phyloP scores from a whole-genome alignment of 371 early-diverging fungal species.

The Actinomortierella ambigua region DNA sequence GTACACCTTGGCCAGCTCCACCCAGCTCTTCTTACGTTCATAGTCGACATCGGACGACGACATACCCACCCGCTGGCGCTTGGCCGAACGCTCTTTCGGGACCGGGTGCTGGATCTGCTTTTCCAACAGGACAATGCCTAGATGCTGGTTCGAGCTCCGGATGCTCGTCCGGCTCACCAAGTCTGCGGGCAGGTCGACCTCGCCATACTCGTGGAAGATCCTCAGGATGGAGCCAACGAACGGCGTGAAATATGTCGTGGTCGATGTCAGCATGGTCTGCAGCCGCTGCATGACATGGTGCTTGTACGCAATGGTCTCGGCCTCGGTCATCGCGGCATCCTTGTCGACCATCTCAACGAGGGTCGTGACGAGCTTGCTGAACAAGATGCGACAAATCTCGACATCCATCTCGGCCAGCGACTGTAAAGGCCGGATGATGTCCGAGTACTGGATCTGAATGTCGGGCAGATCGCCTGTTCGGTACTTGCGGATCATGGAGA shows the following conservation, averaged over 20 bases:
- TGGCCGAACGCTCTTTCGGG: slow-evolving; percentile 30
- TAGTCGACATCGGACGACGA: slow-evolving; percentile 11
- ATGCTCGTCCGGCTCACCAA: slow-evolving; percentile 48
- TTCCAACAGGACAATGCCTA: slow-evolving; percentile 61
- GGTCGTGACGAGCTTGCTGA: slow-evolving; percentile 53
- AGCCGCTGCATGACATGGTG: slow-evolving; percentile 43
- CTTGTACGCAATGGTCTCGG: slow-evolving; percentile 38
- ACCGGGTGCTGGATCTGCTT: slow-evolving; percentile 44
- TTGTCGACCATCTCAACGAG: slow-evolving; percentile 47
- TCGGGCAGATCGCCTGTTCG: slow-evolving; percentile 80
- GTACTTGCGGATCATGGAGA: slow-evolving; percentile 67
- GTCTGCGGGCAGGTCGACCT: slow-evolving; percentile 32
- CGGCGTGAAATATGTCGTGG: slow-evolving; percentile 51
- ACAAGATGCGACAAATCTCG: slow-evolving; percentile 65
- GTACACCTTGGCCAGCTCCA: slow-evolving; percentile 64
- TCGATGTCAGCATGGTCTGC: slow-evolving; percentile 33
- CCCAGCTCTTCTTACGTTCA: slow-evolving; percentile 51
- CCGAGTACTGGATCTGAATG: slow-evolving; percentile 68
- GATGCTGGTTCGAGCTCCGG: slow-evolving; percentile 61
- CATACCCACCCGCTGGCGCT: slow-evolving; percentile 24
- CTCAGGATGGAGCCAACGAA: slow-evolving; percentile 60
- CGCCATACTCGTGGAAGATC: slow-evolving; percentile 56
- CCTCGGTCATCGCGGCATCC: slow-evolving; percentile 36
- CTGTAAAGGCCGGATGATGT: slow-evolving; percentile 71
- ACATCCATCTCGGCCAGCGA: slow-evolving; percentile 63